Conservation (phyloP, 371 early-diverging fungal genomes). For the Mortierella sp. region DNA sequence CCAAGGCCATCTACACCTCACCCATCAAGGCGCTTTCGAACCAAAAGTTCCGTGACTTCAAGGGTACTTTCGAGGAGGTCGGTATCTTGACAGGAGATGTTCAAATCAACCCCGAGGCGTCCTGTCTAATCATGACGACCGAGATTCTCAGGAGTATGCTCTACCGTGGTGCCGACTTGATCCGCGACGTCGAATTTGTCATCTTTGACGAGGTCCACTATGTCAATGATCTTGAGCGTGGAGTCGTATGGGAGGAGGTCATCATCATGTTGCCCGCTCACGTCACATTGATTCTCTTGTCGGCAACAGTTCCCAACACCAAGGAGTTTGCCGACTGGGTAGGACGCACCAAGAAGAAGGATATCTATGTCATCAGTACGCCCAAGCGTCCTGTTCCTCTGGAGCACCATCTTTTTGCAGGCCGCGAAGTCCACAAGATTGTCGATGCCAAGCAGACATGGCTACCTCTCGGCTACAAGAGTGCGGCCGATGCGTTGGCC, state of each 20-base stretch:
- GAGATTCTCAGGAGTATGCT: conserved; percentile 99
- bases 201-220: conserved; percentile 99
- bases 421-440: conserved; percentile 87
- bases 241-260: conserved; percentile 99
- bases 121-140: conserved; percentile 99
- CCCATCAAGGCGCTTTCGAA: conserved; percentile 99
- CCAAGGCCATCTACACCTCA: conserved; percentile 98
- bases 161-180: conserved; percentile 97
- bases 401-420: conserved; percentile 94
- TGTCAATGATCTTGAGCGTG: conserved; percentile 98
- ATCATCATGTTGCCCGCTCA: conserved; percentile 99
- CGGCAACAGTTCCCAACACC: conserved; percentile 99
- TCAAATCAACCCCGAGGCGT: conserved; percentile 97
- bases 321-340: conserved; percentile 99
- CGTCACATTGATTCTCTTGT: conserved; percentile 94
- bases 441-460: conserved; percentile 81
- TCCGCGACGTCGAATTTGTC: conserved; percentile 99
- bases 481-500: conserved; percentile 62
- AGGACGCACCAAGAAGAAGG: conserved; percentile 96
- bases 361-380: conserved; percentile 99
- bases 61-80: conserved; percentile 89
- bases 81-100: conserved; percentile 99
- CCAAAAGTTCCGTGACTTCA: conserved; percentile 99
- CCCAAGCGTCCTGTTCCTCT: conserved; percentile 97
- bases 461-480: conserved; percentile 66